Base-by-base conservation (phyloP, 1,284 basidiomycete genomes). In the Golubevia pallescens region DNA sequence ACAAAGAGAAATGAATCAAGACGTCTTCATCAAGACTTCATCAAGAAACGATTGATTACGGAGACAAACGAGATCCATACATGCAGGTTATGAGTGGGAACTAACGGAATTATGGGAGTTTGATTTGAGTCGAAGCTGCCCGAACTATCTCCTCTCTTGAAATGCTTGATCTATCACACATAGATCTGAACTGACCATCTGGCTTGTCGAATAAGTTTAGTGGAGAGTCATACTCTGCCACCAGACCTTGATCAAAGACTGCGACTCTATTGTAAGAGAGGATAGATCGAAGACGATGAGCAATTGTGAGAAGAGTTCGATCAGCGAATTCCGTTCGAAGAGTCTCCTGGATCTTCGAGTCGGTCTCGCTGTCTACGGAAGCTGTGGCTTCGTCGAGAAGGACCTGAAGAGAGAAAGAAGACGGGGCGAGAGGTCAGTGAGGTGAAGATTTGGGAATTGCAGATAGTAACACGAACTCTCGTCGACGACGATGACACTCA, bases 311-410 rank as follows among this genome's bases (percentile, higher is more conserved):
- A 52, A 84, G 73, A 3, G 83, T 85, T 21, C 74, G 72, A 56
- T 74, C 70, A 20, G 65, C 69, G 63, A 85, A 85, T 58, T 83
- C 80, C 20, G 68, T 71, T 16, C 78, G 69, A 57, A 85, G 78
- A 48, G 81, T 83, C 60, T 67, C 65, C 62, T 85, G 81, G 58
- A 85, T 83, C 59, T 78, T 74, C 19, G 76, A 71, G 61, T 85
- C 82, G 16, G 82, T 85, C 48, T 77, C 75, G 20, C 73, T 63
- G 58, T 85, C 82, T 14, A 83, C 78, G 1, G 75, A 78, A 0
- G 82, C 82, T 4, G 80, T 82, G 1, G 80, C 80, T 61, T 82
- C 77, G 51, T 83, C 81, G 13, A 83, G 73, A 42, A 83, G 52
- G 55, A 80, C 73, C 62, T 81, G 77, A 66, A 78, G 74, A 52